Conservation (phyloP, 805 yeast species). For the Komagataella populi region DNA sequence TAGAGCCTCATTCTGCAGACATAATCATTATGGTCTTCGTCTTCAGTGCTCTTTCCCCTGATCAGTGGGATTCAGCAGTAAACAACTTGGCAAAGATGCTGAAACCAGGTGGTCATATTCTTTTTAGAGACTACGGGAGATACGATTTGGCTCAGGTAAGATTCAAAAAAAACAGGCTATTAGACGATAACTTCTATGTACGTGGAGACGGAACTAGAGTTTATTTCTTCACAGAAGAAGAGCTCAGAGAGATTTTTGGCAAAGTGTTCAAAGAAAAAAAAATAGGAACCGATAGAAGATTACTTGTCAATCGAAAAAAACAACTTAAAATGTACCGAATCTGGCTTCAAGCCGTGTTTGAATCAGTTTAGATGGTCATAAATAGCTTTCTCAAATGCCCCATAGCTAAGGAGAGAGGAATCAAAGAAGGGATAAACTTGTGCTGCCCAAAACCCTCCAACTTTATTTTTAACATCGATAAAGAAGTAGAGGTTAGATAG, state of each 20-base stretch:
- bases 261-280: slow-evolving; percentile 49
- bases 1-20: slow-evolving; percentile 74
- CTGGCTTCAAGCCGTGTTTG: slow-evolving; percentile 92
- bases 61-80: slow-evolving; percentile 80
- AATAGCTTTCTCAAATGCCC: neutral
- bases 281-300: slow-evolving; percentile 82
- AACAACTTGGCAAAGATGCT: slow-evolving; percentile 53
- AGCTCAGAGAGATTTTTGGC: slow-evolving; percentile 62
- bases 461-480: no score
- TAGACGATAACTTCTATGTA: slow-evolving; percentile 89
- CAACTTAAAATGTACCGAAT: slow-evolving; percentile 91
- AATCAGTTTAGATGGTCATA: slow-evolving; percentile 4
- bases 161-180: slow-evolving; percentile 73
- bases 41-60: slow-evolving; percentile 82
- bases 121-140: slow-evolving; percentile 90
- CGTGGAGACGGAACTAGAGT: slow-evolving; percentile 98
- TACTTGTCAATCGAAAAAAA: slow-evolving; percentile 84
- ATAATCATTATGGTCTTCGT: slow-evolving; percentile 92
- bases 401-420: neutral
- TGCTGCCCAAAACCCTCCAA: no score
- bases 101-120: slow-evolving; percentile 86
- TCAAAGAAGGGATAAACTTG: neutral
- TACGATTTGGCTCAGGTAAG: slow-evolving; percentile 93
- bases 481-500: no score
- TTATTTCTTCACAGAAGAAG: slow-evolving; percentile 93